Evolutionary conservation across 1,284 basidiomycete genomes (phyloP), one percentile per base, ranked within the genome.

Genomic region (Marasmius sp.): DNA sequence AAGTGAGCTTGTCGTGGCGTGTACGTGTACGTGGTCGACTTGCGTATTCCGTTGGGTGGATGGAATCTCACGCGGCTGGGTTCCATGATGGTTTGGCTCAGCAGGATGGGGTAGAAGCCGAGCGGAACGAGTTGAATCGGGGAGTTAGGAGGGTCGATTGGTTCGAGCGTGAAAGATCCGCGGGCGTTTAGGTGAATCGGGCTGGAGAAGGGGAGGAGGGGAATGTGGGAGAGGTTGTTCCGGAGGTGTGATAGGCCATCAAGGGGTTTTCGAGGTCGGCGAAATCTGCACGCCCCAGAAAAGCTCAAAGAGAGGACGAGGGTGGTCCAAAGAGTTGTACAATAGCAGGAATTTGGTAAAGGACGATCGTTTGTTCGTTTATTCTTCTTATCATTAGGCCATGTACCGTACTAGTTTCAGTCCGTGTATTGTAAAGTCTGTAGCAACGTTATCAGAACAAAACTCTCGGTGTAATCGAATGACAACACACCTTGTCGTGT

Each of bases 151-250:
- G 34, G 36, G 52, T 54, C 2, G 52, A 54, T 54, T 54, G 52
- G 52, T 38, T 6, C 52, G 27, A 36, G 27, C 33, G n/a, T 20
- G 34, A 18, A 36, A 10, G 33, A 37, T 14, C 33, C n/a, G 16
- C n/a, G 51, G 16, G 51, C n/a, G 52, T 54, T 54, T 54, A 34
- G 52, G 52, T 54, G 52, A 34, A 54, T 38, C 6, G 52, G 52
- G 52, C 18, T 54, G 34, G 38, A 8, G 16, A 38, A 38, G 20
- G 52, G 14, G 11, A 34, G 52, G 27, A 8, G 22, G 33, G 52
- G 34, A 12, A 54, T 54, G 27, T 54, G 52, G 52, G 52, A n/a
- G n/a, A 54, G 52, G 18, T 54, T 38, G 34, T 54, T 6, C 38
- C 52, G 14, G 52, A 54, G 52, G 33, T 37, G 7, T 51, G 27